These are phyloP conservation scores for Inonotus obliquus DNA, from an alignment of 1,284 basidiomycete genomes.

Conservation along the genomic window DNA sequence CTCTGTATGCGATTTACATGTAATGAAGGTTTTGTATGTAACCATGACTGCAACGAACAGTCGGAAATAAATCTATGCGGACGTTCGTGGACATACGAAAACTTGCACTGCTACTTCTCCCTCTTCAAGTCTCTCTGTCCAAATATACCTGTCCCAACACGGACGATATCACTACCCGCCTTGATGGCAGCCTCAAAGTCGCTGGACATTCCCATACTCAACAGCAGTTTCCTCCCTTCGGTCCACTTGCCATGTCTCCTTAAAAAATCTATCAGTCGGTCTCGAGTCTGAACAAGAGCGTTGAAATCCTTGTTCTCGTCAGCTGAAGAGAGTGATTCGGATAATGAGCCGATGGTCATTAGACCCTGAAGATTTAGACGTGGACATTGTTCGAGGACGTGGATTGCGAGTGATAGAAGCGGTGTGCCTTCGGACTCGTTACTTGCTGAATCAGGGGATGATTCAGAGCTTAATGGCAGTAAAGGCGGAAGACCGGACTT, in stretches of 20 bases:
- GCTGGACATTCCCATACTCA: conserved; percentile 99
- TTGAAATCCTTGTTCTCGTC: conserved; percentile 85
- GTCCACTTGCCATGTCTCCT: conserved; percentile 42
- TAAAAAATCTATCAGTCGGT: conserved; percentile 47
- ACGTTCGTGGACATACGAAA: too few relatives aligned
- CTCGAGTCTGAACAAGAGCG: conserved; percentile 59
- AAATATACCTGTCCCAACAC: conserved; percentile 92
- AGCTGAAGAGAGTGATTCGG: conserved; percentile 55
- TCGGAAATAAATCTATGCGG: too few relatives aligned
- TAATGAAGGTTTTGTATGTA: too few relatives aligned
- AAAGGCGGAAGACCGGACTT: conserved; percentile 85
- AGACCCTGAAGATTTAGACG: conserved; percentile 76
- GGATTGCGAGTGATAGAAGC: conserved; percentile 62
- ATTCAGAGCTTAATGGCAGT: conserved; percentile 19
- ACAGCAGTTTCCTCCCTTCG: conserved; percentile 52
- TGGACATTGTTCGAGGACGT: conserved; percentile 73
- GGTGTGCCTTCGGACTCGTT: conserved; percentile 31
- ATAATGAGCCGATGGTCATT: conserved; percentile 94
- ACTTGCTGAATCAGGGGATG: background rate
- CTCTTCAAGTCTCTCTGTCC: conserved; percentile 37
- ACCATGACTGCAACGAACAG: too few relatives aligned
- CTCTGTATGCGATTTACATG: too few relatives aligned
- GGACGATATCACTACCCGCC: conserved; percentile 82
- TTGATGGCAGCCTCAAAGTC: conserved; percentile 87
- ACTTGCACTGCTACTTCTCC: conserved; percentile 1